Conservation (phyloP, 331 rosid genomes). For the Erythrophleum ivorense region DNA sequence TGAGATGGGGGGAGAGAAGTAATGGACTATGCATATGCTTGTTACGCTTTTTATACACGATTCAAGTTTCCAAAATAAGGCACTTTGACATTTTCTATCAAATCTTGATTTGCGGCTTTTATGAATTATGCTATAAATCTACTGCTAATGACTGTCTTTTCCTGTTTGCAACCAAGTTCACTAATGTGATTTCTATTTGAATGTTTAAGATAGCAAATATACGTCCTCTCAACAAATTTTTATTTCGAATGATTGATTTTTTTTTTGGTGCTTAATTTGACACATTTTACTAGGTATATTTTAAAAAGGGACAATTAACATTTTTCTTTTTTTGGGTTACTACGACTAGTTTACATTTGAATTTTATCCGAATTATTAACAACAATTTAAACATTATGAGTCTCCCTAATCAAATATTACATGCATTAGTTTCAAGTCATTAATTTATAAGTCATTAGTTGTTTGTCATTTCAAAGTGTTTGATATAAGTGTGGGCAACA, state of each 20-base stretch:
- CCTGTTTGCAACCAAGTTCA: neutral
- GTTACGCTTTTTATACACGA: neutral
- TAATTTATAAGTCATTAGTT: no score
- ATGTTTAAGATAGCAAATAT: neutral
- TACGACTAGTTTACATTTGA: no score
- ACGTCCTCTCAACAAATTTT: neutral
- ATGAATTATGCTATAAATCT: neutral
- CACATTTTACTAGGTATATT: no score
- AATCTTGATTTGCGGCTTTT: neutral
- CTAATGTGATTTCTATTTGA: neutral
- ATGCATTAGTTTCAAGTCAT: no score
- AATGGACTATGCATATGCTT: neutral
- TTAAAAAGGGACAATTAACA: no score
- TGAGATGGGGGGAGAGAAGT: neutral
- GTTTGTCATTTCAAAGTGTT: no score
- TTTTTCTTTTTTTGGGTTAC: no score
- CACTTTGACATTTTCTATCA: neutral
- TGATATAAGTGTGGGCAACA: no score
- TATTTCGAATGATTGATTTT: neutral
- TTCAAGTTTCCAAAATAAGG: neutral
- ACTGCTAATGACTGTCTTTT: neutral
- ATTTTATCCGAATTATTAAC: no score
- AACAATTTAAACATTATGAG: no score
- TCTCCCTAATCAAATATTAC: no score
- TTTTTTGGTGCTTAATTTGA: neutral